Evolutionary conservation across 768 basidiomycete genomes (phyloP).

Genomic region (Aureoboletus auriporus): DNA sequence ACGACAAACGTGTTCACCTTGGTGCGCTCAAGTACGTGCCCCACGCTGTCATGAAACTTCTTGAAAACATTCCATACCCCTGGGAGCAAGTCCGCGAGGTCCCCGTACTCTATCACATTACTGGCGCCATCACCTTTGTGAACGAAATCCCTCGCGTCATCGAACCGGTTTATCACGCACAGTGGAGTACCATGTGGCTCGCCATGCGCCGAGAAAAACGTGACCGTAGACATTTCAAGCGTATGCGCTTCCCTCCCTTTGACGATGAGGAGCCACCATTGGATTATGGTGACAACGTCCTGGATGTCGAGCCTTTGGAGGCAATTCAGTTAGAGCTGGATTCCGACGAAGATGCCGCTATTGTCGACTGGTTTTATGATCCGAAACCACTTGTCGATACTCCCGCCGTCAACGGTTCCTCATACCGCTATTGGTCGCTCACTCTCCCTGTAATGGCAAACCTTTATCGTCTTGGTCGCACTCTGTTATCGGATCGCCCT

Average conservation of each 20-base stretch:
- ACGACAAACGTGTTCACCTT: conserved; percentile 98
- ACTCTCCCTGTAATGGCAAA: conserved; percentile 96
- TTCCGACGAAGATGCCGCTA: conserved; percentile 83
- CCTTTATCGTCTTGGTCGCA: conserved; percentile 91
- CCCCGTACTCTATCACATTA: conserved; percentile 97
- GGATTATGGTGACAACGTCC: conserved; percentile 98
- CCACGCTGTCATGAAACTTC: conserved; percentile 97
- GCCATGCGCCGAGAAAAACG: conserved; percentile 99
- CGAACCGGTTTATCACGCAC: conserved; percentile 97
- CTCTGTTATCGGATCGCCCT: conserved; percentile 87
- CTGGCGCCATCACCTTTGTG: conserved; percentile 98
- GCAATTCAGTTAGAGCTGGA: conserved; percentile 97
- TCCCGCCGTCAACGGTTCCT: conserved; percentile 85
- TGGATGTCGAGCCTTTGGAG: conserved; percentile 97
- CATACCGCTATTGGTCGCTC: conserved; percentile 91
- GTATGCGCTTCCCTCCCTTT: conserved; percentile 99
- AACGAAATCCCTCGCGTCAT: conserved; percentile 97
- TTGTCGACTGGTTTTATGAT: conserved; percentile 98
- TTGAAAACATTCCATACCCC: conserved; percentile 96
- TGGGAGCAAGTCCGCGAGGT: conserved; percentile 99
- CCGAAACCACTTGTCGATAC: conserved; percentile 91
- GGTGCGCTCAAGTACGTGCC: conserved; percentile 98
- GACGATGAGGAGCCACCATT: conserved; percentile 99
- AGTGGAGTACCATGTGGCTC: conserved; percentile 99
- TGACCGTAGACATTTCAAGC: conserved; percentile 98